Conservation (phyloP, 352 stramenopile species). For the Globisporangium sylvaticum region DNA sequence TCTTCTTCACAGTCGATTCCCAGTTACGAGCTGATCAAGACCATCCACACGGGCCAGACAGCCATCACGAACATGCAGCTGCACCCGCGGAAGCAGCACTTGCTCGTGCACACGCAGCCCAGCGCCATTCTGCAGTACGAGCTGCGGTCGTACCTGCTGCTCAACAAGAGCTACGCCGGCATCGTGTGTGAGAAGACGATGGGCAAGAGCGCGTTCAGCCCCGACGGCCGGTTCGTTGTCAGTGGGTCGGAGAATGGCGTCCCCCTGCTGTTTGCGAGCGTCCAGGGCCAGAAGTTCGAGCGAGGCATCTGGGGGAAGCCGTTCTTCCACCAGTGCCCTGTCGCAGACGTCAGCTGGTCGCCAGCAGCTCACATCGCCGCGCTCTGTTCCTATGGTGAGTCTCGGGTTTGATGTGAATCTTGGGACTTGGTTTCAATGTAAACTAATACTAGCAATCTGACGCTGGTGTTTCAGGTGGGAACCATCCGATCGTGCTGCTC, state of each 20-base stretch:
- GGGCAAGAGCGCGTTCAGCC: constrained; percentile 51
- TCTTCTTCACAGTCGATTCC: background rate
- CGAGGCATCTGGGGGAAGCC: constrained; percentile 44
- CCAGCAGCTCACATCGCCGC: constrained; percentile 57
- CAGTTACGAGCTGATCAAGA: constrained; percentile 44
- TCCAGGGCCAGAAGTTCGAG: constrained; percentile 44
- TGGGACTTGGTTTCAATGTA: background rate
- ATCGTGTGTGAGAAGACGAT: constrained; percentile 44
- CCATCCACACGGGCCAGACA: constrained; percentile 39
- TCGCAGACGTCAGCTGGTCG: constrained; percentile 63
- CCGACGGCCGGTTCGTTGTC: constrained; percentile 60
- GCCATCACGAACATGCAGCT: constrained; percentile 54
- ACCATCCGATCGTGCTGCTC: constrained; percentile 60
- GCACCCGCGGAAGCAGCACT: constrained; percentile 59
- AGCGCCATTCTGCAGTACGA: constrained; percentile 70
- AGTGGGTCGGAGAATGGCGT: constrained; percentile 62
- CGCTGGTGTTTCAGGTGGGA: constrained; percentile 26
- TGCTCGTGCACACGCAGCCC: constrained; percentile 62
- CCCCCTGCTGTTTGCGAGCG: constrained; percentile 47
- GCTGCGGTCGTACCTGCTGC: constrained; percentile 61
- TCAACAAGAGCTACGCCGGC: constrained; percentile 67
- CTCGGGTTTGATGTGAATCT: background rate
- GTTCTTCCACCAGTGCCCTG: constrained; percentile 49
- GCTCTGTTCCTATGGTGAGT: constrained; percentile 51
- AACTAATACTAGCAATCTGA: background rate